Evolutionary conservation across 768 basidiomycete genomes (phyloP).

Genomic region (Amanita inopinata): DNA sequence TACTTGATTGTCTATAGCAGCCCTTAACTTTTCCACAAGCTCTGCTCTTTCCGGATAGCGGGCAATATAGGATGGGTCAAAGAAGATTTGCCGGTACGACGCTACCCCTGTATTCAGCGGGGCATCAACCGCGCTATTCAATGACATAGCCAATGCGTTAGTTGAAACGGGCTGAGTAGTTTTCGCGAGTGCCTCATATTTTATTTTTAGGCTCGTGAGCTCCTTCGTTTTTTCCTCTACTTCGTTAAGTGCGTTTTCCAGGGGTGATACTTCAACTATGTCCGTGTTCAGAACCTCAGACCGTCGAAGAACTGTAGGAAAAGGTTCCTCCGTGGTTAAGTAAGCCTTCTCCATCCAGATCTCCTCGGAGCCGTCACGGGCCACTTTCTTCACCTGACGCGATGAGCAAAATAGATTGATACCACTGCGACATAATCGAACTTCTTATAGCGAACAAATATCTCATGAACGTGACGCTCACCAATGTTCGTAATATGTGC

Average conservation of each 20-base stretch:
- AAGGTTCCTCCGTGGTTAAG: conserved; percentile 77
- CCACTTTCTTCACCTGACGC: conserved; percentile 54
- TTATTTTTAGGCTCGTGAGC: conserved; percentile 53
- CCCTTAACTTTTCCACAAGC: conserved; percentile 60
- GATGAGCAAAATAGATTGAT: conserved; percentile 77
- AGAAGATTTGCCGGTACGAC: conserved; percentile 69
- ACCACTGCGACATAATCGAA: conserved; percentile 36
- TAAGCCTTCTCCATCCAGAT: conserved; percentile 86
- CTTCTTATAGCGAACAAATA: neutral
- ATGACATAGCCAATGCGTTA: conserved; percentile 73
- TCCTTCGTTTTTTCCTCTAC: conserved; percentile 77
- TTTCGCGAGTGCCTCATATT: conserved; percentile 73
- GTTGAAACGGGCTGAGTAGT: conserved; percentile 65
- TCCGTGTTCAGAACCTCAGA: conserved; percentile 73
- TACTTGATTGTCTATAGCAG: conserved; percentile 64
- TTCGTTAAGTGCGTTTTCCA: conserved; percentile 75
- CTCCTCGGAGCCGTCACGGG: conserved; percentile 60
- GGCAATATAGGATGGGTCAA: conserved; percentile 56
- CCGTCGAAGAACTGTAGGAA: conserved; percentile 85
- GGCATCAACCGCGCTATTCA: conserved; percentile 84
- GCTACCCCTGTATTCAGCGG: conserved; percentile 69
- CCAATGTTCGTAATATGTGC: conserved; percentile 86
- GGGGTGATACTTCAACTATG: conserved; percentile 72
- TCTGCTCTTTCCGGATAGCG: conserved; percentile 63
- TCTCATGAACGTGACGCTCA: conserved; percentile 15